These are phyloP conservation scores for Kazachstania psychrophila DNA, from an alignment of 805 yeast genomes.

Conservation along the genomic window DNA sequence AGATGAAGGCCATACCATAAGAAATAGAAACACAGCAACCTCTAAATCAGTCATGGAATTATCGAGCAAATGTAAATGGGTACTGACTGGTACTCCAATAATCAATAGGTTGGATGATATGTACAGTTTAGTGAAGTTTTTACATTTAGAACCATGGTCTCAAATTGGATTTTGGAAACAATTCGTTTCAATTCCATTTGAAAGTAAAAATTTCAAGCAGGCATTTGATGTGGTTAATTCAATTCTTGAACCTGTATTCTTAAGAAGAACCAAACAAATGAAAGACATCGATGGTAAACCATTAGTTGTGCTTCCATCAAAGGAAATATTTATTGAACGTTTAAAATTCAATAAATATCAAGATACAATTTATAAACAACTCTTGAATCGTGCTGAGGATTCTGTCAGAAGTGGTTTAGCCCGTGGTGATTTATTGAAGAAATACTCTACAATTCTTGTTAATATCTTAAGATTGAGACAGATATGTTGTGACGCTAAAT, in stretches of 20 bases:
- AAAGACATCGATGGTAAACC: conserved; percentile 62
- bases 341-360: conserved; percentile 62
- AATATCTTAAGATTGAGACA: conserved; percentile 80
- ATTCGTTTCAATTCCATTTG: conserved; percentile 76
- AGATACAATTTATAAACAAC: conserved; percentile 53
- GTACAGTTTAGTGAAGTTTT: conserved; percentile 63
- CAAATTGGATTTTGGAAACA: conserved; percentile 80
- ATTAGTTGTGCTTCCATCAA: conserved; percentile 67
- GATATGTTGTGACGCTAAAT: conserved; percentile 73
- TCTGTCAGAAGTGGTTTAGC: conserved; percentile 51
- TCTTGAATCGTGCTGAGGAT: conserved; percentile 55
- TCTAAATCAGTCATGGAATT: conserved; percentile 68
- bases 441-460: conserved; percentile 70
- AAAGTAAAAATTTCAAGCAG: conserved; percentile 54
- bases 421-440: conserved; percentile 59
- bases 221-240: conserved; percentile 82
- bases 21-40: conserved; percentile 70
- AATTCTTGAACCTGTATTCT: conserved; percentile 69
- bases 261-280: conserved; percentile 83
- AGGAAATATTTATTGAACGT: conserved; percentile 60
- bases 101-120: conserved; percentile 82
- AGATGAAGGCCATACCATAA: conserved; percentile 86
- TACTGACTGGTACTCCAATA: conserved; percentile 88
- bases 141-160: conserved; percentile 84
- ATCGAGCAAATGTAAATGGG: conserved; percentile 65